Evolutionary conservation across 1,284 basidiomycete species (phyloP), one percentile per base, ranked within the genome.

Genomic region (Paramarasmius palmivorus): DNA sequence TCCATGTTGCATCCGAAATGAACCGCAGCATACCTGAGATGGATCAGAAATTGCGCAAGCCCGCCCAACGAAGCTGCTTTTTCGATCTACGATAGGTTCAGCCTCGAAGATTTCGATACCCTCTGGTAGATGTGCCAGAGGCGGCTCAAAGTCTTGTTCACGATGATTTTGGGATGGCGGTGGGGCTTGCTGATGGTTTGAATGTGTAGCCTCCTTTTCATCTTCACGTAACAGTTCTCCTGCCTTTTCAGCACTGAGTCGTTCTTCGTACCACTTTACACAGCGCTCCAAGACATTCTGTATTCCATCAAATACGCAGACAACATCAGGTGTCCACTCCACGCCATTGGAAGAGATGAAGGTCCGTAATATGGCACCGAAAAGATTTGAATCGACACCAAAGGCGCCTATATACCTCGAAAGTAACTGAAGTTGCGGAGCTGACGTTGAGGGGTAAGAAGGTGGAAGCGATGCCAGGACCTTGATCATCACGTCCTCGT

Each of bases 271-370:
- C 93, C 93, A 95, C 41, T 68, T 65, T 35, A 76, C 73, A 54
- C 84, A 88, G 23, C 78, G 74, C 49, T 90, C 84, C 41, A 89
- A 72, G n/a, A 90, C 83, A 65, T 81, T 85, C 63, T 92, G 88
- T 9, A 95, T 71, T 9, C 93, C 93, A 60, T 96, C 93, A 65
- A 95, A 96, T 14, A 95, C 90, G 63, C 90, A 93, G 12, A 93
- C 85, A 1, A 78, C 79, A 48, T 87, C 92, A 17, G 83, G 73
- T 0, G 75, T 73, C 82, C 89, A 94, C 54, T 91, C 83, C 8
- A 91, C 81, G 5, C 90, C 91, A 47, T 78, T 81, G 17, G 77
- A 67, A 1, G 92, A 90, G 55, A 95, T 92, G 69, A 84, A 95
- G 0, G 91, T 94, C 36, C 89, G 83, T 8, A 94, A 78, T 32